phyloP scores from a whole-genome alignment of 768 basidiomycete genomes.

The Boletus rex-veris region DNA sequence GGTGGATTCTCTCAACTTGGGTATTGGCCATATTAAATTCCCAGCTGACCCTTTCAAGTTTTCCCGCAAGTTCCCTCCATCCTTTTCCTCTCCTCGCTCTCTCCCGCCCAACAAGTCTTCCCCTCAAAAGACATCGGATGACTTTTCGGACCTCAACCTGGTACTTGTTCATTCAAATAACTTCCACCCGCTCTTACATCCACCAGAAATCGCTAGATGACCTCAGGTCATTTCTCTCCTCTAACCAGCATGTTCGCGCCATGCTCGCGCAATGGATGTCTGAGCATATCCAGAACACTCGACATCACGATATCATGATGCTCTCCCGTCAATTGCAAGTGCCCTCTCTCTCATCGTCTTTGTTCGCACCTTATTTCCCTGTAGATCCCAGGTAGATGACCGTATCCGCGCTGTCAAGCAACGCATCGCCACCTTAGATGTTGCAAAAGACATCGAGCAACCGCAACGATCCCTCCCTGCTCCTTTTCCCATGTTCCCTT shows the following conservation, averaged over 20 bases:
- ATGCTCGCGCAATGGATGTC: conserved; percentile 24
- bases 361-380: not conserved
- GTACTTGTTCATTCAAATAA: not conserved
- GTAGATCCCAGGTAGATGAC: conserved; percentile 34
- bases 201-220: conserved; percentile 28
- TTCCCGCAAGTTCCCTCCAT: conserved; percentile 1
- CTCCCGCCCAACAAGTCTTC: conserved; percentile 1
- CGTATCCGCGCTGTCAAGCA: conserved; percentile 40
- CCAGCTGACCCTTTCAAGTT: conserved; percentile 22
- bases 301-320: conserved; percentile 35
- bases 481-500: conserved; percentile 2
- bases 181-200: not conserved
- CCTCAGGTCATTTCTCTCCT: conserved; percentile 24
- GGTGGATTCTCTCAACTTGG: conserved; percentile 24
- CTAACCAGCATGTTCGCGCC: conserved; percentile 15
- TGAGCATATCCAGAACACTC: conserved; percentile 21
- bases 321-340: conserved; percentile 43
- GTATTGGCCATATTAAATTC: not conserved
- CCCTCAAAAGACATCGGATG: conserved; percentile 3
- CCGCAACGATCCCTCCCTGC: not conserved
- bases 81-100: not conserved
- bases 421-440: conserved; percentile 25
- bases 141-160: conserved; percentile 18
- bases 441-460: not conserved
- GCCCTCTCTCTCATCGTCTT: not conserved